Evolutionary conservation across 805 yeast species (phyloP).

Genomic region (Wickerhamiella hasegawae): DNA sequence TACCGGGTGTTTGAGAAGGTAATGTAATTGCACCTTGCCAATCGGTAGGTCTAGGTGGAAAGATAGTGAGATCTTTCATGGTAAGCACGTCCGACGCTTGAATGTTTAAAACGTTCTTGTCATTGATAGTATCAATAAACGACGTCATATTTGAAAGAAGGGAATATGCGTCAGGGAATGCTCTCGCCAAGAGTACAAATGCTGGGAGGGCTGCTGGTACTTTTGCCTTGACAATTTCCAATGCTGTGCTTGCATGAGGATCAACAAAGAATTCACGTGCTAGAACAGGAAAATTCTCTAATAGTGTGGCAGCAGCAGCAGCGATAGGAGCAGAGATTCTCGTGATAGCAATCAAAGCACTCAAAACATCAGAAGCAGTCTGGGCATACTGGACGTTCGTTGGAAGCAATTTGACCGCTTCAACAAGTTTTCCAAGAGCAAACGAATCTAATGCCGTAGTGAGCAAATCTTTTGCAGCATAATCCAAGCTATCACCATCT

Average conservation of each 20-base stretch:
- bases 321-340: conserved; percentile 32
- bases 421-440: conserved; percentile 8
- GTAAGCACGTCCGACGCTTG: conserved; percentile 26
- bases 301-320: conserved; percentile 26
- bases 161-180: conserved; percentile 40
- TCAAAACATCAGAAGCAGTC: conserved; percentile 15
- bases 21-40: conserved; percentile 29
- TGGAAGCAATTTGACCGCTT: conserved; percentile 1
- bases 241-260: conserved; percentile 27
- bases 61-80: conserved; percentile 33
- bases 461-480: conserved; percentile 3
- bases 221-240: conserved; percentile 50
- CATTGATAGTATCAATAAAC: conserved; percentile 28
- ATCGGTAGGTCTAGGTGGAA: conserved; percentile 40
- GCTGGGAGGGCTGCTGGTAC: conserved; percentile 52
- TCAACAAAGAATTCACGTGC: conserved; percentile 32
- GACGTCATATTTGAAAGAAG: conserved; percentile 45
- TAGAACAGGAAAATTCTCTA: conserved; percentile 30
- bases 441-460: conserved; percentile 3
- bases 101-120: conserved; percentile 17
- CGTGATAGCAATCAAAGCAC: conserved; percentile 32
- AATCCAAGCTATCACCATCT: conserved; percentile 4
- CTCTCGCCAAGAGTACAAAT: conserved; percentile 39
- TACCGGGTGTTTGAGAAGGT: conserved; percentile 47
- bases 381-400: conserved; percentile 9